Conservation (phyloP, 2,329 filamentous ascomycete genomes). For the Alternaria tenuissima region DNA sequence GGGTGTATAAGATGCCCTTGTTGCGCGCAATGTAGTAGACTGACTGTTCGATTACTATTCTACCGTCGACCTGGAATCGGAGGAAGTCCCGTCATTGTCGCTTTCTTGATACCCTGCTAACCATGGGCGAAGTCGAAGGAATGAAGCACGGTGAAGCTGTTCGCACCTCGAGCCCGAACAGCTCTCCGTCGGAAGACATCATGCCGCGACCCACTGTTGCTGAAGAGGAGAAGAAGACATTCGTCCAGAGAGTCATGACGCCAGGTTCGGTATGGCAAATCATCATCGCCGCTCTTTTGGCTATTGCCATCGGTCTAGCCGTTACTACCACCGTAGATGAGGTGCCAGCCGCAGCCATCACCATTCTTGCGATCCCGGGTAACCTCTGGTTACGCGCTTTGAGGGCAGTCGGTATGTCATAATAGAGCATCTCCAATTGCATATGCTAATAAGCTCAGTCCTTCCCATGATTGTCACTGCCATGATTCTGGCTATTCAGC, state of each 20-base stretch:
- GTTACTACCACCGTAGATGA: constrained; percentile 55
- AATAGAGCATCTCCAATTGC: not conserved
- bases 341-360: constrained; percentile 54
- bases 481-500: constrained; percentile 61
- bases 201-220: constrained; percentile 24
- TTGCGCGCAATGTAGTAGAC: constrained; percentile 5
- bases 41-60: constrained; percentile 1
- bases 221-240: constrained; percentile 33
- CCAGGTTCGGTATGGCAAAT: constrained; percentile 61
- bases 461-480: constrained; percentile 62
- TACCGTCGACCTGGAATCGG: not conserved
- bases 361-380: constrained; percentile 60
- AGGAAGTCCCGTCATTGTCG: not conserved
- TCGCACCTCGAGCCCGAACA: constrained; percentile 19
- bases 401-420: constrained; percentile 56
- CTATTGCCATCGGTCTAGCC: constrained; percentile 60
- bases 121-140: constrained; percentile 32
- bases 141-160: constrained; percentile 23
- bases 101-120: not conserved
- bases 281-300: constrained; percentile 58
- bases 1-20: constrained; percentile 28
- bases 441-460: constrained; percentile 45
- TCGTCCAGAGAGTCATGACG: constrained; percentile 51
- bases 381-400: constrained; percentile 61
- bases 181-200: constrained; percentile 14